A percentile compares a stretch with the other conserved stretches of the same genome.
Evolutionary conservation across 1,139 yeast species (phyloP).

Genomic region (Pneumocystis jirovecii): DNA sequence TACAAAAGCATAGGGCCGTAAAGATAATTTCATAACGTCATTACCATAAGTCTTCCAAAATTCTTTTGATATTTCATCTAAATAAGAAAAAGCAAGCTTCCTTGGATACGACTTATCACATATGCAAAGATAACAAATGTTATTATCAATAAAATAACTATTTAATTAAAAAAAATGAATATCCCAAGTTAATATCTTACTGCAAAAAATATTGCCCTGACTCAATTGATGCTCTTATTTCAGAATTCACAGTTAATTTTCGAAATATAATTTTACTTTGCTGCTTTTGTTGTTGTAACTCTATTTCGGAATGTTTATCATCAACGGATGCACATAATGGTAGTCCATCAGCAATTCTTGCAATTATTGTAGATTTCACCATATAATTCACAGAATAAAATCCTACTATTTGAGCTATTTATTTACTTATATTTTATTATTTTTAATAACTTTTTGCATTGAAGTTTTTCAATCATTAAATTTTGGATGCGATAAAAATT

Average conservation of each 20-base stretch:
- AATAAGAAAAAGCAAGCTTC: conserved; percentile 74
- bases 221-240: conserved; percentile 73
- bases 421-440: not conserved
- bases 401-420: no score
- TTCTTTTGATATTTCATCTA: conserved; percentile 68
- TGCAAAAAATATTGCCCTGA: conserved; percentile 64
- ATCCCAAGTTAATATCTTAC: conserved; percentile 14
- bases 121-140: conserved; percentile 61
- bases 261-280: conserved; percentile 66
- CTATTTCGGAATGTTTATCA: conserved; percentile 37
- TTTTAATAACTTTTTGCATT: not conserved
- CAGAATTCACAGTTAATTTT: conserved; percentile 66
- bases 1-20: conserved; percentile 81
- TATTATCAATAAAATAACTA: conserved; percentile 44
- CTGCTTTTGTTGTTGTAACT: conserved; percentile 61
- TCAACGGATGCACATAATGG: conserved; percentile 92
- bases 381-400: not conserved
- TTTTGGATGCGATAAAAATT: not conserved
- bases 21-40: conserved; percentile 46
- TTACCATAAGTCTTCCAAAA: conserved; percentile 65
- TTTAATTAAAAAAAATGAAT: not conserved
- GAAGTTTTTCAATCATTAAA: not conserved
- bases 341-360: conserved; percentile 34
- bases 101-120: conserved; percentile 71
- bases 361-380: conserved; percentile 3